Conservation (phyloP, 78 protist species). For the Emiliania huxleyi region DNA sequence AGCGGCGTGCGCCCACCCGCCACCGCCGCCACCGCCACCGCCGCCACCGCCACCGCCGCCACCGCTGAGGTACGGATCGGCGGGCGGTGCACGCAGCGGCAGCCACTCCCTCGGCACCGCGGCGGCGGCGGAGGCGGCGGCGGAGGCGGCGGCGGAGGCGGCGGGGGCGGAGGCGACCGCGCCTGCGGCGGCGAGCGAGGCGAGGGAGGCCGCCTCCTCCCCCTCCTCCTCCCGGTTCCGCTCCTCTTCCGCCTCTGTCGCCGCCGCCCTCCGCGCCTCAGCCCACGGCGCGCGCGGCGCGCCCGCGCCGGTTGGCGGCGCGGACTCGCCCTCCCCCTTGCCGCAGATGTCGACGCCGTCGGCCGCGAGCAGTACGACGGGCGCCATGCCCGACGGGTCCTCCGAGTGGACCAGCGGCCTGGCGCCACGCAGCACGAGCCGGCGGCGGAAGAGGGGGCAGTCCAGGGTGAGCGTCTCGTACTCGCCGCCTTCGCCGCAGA, state of each 20-base stretch:
- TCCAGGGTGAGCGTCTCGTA: conserved; percentile 92
- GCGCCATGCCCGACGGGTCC: background rate
- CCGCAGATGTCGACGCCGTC: background rate
- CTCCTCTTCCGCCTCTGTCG: background rate
- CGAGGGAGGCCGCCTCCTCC: background rate
- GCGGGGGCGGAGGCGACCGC: too few relatives aligned
- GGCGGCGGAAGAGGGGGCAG: conserved; percentile 79
- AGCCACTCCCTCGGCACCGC: background rate
- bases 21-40: background rate
- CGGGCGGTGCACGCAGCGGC: too few relatives aligned
- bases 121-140: background rate
- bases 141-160: too few relatives aligned
- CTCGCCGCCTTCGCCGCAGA: conserved; percentile 99
- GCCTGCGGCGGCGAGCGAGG: too few relatives aligned
- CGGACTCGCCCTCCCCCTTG: background rate
- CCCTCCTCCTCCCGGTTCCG: background rate
- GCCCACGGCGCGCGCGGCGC: background rate
- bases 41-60: background rate
- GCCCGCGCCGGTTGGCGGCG: background rate
- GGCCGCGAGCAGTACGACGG: background rate
- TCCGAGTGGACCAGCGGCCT: background rate
- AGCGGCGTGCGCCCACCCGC: background rate
- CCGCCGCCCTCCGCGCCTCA: background rate
- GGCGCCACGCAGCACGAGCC: conserved; percentile 1
- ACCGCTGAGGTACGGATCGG: too few relatives aligned